phyloP scores from a whole-genome alignment of 352 stramenopile genomes.

The Pythium scleroteichum region DNA sequence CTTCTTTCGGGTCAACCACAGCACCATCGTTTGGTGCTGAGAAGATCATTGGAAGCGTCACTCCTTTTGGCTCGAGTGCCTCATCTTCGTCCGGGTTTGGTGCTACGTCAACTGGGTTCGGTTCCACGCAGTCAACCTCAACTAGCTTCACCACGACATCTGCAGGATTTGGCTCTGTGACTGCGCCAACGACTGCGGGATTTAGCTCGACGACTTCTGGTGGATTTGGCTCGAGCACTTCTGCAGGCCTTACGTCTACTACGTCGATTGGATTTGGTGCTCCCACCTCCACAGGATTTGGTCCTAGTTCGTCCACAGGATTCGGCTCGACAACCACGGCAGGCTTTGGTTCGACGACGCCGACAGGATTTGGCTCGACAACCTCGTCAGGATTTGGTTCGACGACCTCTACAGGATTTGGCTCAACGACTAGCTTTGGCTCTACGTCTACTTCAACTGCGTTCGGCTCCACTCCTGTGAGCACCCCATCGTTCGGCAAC shows the following conservation, averaged over 20 bases:
- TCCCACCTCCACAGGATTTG: conserved; percentile 43
- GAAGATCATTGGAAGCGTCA: not conserved
- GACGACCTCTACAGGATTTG: conserved; percentile 33
- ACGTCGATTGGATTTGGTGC: conserved; percentile 1
- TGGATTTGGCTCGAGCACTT: no score
- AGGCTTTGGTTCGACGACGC: not conserved
- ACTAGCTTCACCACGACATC: not conserved
- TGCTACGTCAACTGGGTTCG: conserved; percentile 14
- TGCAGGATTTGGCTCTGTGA: conserved; percentile 4
- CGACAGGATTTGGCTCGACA: conserved; percentile 17
- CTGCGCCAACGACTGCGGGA: not conserved
- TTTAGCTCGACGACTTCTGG: no score
- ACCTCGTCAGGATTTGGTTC: conserved; percentile 23
- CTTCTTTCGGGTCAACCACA: conserved; percentile 20
- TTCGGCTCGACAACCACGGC: conserved; percentile 28
- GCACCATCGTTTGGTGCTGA: not conserved
- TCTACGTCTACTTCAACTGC: conserved; percentile 28
- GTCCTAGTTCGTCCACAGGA: conserved; percentile 27
- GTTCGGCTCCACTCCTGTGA: conserved; percentile 38
- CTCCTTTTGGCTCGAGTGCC: conserved; percentile 5
- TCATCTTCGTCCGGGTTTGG: conserved; percentile 4
- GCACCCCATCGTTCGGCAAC: conserved; percentile 39
- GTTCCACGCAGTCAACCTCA: conserved; percentile 20
- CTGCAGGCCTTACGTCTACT: no score
- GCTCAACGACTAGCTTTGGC: conserved; percentile 32